Base-by-base conservation (phyloP, 1,139 yeast genomes). In the Yamadazyma siamensis region DNA sequence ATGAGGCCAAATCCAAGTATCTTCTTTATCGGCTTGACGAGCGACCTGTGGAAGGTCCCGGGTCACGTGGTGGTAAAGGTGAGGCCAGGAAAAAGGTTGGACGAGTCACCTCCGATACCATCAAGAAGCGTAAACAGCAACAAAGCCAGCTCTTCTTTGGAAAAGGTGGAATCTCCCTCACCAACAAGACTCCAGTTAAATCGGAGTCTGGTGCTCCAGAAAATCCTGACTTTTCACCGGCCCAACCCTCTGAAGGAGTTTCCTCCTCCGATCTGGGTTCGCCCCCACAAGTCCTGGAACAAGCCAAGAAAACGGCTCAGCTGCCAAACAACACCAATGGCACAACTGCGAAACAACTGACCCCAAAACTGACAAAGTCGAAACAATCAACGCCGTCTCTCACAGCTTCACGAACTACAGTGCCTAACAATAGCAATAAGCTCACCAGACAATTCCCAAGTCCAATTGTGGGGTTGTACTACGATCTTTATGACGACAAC, bases 1-100 rank as follows among this genome's bases (percentile, higher is more conserved):
- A 65, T 41, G 49, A 50, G 30, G 56, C 52, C 21, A 56, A 59
- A 29, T 50, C 71, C 8, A 50, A 59, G 17, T 43, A 62, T 21
- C 56, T 68, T 29, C 55, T 55, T 39, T 65, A 66, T 34, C 41
- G 71, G 14, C 48, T 65, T 11, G 71, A 66, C 40, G 43, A 50
- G 14, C 46, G 49, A 19, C 73, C 73, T 1, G 44, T 66, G 1
- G 63, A 55, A 34, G 73, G 73, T 0, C 70, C 71, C 0, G 73
- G 73, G 1, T 65, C 71, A 3, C 49, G 72, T 9, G 73, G 73
- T 3, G 73, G 72, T 1, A 54, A 51, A 31, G 49, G 49, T 2
- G 39, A 40, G 1, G 34, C 49, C 25, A 43, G 47, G 21, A 34
- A 40, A 5, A 56, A 60, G 10, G 46, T 55, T 23, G 70, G 71